Conservation (phyloP, 2,329 filamentous ascomycete genomes). For the Plenodomus tracheiphilus region DNA sequence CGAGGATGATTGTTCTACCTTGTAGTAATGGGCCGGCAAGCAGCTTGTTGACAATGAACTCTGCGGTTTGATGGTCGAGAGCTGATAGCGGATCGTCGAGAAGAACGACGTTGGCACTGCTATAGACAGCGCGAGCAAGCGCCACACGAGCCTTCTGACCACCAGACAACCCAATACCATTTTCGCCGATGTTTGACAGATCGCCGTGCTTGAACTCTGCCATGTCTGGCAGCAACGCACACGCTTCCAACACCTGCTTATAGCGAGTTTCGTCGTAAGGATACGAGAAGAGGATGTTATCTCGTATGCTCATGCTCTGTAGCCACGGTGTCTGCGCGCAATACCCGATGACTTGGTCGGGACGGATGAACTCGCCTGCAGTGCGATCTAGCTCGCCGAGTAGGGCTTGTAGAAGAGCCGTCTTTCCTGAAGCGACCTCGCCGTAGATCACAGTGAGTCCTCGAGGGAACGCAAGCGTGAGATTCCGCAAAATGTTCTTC, state of each 20-base stretch:
- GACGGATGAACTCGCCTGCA: constrained; percentile 55
- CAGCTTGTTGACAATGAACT: constrained; percentile 61
- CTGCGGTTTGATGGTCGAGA: constrained; percentile 66
- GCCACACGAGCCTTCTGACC: constrained; percentile 64
- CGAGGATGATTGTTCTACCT: constrained; percentile 60
- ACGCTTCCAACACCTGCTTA: constrained; percentile 68
- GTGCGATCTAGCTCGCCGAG: constrained; percentile 62
- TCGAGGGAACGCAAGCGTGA: constrained; percentile 58
- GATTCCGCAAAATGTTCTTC: constrained; percentile 57
- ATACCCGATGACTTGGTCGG: constrained; percentile 63
- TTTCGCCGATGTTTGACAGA: constrained; percentile 63
- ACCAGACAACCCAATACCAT: constrained; percentile 63
- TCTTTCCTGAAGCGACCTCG: constrained; percentile 68
- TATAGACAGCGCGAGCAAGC: constrained; percentile 64
- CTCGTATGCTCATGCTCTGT: constrained; percentile 69
- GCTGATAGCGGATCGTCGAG: constrained; percentile 65
- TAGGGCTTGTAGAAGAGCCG: constrained; percentile 61
- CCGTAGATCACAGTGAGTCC: constrained; percentile 65
- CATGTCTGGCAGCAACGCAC: constrained; percentile 64
- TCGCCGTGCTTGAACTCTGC: constrained; percentile 66
- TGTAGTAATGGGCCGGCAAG: constrained; percentile 59
- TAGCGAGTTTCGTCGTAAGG: constrained; percentile 71
- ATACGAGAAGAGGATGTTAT: constrained; percentile 68
- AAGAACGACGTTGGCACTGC: constrained; percentile 56
- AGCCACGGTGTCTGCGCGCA: constrained; percentile 70